Evolutionary conservation across 192 early-diverging fungal genomes (phyloP).

Genomic region (Allomyces macrogynus): DNA sequence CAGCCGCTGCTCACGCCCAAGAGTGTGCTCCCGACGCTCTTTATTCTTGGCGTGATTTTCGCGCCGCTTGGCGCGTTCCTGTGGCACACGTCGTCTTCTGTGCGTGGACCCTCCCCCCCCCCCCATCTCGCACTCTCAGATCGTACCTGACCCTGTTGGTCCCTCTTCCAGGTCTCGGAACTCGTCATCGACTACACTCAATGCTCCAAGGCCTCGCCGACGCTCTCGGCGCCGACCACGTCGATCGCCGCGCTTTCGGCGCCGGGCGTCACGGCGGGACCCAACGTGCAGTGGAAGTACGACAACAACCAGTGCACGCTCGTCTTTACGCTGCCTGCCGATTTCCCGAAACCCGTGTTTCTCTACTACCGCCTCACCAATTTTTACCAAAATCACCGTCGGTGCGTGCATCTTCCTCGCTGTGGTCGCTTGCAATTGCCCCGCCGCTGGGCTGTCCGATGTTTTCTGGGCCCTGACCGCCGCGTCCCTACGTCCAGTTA

Average conservation of each 20-base stretch:
- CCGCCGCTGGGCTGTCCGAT: too few relatives aligned
- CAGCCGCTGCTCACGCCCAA: constrained; percentile 97
- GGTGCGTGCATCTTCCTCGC: too few relatives aligned
- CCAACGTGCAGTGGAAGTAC: constrained; percentile 20
- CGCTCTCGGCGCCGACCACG: background rate
- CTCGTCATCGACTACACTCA: constrained; percentile 83
- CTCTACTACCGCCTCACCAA: constrained; percentile 91
- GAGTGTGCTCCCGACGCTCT: constrained; percentile 88
- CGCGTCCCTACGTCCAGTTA: constrained; percentile 19
- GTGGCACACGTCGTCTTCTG: constrained; percentile 10
- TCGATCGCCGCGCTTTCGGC: constrained; percentile 2
- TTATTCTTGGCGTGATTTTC: constrained; percentile 82
- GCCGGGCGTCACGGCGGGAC: background rate
- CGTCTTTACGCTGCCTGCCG: constrained; percentile 40
- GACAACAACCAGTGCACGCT: constrained; percentile 44
- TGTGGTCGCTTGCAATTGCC: too few relatives aligned
- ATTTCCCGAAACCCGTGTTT: constrained; percentile 58
- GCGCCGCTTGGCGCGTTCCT: constrained; percentile 84
- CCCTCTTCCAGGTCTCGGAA: constrained; percentile 47
- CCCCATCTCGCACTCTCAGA: too few relatives aligned
- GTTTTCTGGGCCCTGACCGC: too few relatives aligned
- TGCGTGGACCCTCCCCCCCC: too few relatives aligned
- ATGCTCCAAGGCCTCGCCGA: constrained; percentile 28
- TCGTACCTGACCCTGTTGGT: background rate
- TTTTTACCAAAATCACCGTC: constrained; percentile 98